phyloP scores from a whole-genome alignment of 768 basidiomycete genomes.

The Podaxis mareebaensis region DNA sequence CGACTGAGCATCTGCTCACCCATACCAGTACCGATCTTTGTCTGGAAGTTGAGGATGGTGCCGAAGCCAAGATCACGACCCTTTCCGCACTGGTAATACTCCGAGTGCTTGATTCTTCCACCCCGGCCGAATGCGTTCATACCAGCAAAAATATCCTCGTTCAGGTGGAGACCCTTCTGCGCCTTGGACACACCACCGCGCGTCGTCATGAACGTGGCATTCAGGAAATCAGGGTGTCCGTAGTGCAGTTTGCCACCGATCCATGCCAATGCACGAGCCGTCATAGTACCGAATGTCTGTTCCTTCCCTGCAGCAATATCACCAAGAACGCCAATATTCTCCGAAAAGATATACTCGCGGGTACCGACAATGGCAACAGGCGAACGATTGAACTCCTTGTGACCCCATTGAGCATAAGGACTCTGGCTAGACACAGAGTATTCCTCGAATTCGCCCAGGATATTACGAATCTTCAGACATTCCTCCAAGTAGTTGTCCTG shows the following conservation, averaged over 20 bases:
- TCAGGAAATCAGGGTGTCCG: constrained; percentile 99
- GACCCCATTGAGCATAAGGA: constrained; percentile 95
- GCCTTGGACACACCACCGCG: constrained; percentile 99
- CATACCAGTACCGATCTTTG: constrained; percentile 99
- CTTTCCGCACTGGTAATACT: constrained; percentile 99
- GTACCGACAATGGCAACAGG: constrained; percentile 99
- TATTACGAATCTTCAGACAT: constrained; percentile 97
- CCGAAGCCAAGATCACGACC: constrained; percentile 99
- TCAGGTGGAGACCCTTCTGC: constrained; percentile 96
- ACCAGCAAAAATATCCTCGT: constrained; percentile 99
- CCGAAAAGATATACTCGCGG: constrained; percentile 99
- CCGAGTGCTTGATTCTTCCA: constrained; percentile 98
- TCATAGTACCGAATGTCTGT: constrained; percentile 99
- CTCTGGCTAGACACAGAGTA: constrained; percentile 88
- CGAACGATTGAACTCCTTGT: constrained; percentile 86
- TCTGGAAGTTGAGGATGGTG: constrained; percentile 99
- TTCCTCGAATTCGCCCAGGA: constrained; percentile 97
- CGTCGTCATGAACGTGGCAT: constrained; percentile 97
- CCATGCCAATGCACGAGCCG: constrained; percentile 92
- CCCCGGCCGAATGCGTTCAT: constrained; percentile 99
- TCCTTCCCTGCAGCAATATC: constrained; percentile 99
- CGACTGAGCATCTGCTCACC: constrained; percentile 99
- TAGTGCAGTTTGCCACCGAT: constrained; percentile 99
- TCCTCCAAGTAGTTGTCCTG: constrained; percentile 99
- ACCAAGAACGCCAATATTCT: constrained; percentile 98